A percentile compares a stretch with the other conserved stretches of the same genome.
Conservation (phyloP, 768 basidiomycete genomes). For the Russula earlei region DNA sequence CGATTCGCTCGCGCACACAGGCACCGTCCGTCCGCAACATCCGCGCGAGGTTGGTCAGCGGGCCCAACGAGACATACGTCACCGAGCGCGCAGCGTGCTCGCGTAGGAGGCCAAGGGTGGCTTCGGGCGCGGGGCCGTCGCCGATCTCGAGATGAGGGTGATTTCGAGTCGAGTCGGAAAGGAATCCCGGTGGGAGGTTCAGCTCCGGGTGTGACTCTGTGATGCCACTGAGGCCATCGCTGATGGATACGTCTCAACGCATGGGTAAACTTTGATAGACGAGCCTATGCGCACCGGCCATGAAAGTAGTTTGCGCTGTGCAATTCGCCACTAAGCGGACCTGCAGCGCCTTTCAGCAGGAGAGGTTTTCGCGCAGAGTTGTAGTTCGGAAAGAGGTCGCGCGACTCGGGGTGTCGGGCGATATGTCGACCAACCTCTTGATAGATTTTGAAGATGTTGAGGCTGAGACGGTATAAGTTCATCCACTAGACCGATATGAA, state of each 20-base stretch:
- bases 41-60: slow-evolving; percentile 71
- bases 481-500: background rate
- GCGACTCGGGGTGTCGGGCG: slow-evolving; percentile 42
- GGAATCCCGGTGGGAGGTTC: slow-evolving; percentile 25
- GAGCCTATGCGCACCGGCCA: slow-evolving; percentile 42
- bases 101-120: slow-evolving; percentile 46
- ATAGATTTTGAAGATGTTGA: slow-evolving; percentile 71
- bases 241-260: slow-evolving; percentile 25
- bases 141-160: slow-evolving; percentile 41
- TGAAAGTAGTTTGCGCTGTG: slow-evolving; percentile 83
- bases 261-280: background rate
- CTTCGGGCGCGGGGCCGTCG: slow-evolving; percentile 39
- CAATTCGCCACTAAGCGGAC: slow-evolving; percentile 60
- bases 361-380: slow-evolving; percentile 42
- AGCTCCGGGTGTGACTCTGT: slow-evolving; percentile 58
- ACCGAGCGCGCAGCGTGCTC: slow-evolving; percentile 42
- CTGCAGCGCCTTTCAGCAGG: slow-evolving; percentile 51
- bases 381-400: slow-evolving; percentile 54
- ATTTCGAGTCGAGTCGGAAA: slow-evolving; percentile 19
- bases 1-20: slow-evolving; percentile 48
- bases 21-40: slow-evolving; percentile 47
- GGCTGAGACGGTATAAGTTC: slow-evolving; percentile 30
- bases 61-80: slow-evolving; percentile 66
- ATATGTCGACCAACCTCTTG: slow-evolving; percentile 54
- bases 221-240: slow-evolving; percentile 63